These are phyloP conservation scores for Globisporangium middletonii DNA, from an alignment of 352 stramenopile genomes.

Conservation along the genomic window DNA sequence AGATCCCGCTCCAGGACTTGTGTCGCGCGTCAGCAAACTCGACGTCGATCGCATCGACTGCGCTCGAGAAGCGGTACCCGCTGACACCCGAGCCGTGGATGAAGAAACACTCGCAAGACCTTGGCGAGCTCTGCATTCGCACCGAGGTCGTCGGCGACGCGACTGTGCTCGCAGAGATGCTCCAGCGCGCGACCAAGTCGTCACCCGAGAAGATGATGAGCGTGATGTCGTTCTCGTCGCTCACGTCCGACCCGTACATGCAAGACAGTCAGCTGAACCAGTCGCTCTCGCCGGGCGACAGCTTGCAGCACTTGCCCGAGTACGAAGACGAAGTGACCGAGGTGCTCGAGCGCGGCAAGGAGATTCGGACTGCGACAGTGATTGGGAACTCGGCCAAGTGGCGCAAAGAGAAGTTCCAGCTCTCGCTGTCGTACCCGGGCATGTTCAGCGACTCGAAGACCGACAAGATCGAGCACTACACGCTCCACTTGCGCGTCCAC, in stretches of 20 bases:
- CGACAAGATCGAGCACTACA: constrained; percentile 25
- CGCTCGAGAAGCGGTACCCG: constrained; percentile 48
- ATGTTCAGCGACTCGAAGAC: constrained; percentile 42
- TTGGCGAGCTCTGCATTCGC: constrained; percentile 62
- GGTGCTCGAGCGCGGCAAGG: constrained; percentile 26
- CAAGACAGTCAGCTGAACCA: constrained; percentile 17
- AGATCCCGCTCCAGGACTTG: constrained; percentile 56
- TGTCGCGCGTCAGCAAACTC: constrained; percentile 45
- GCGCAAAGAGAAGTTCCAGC: constrained; percentile 55
- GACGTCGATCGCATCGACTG: constrained; percentile 44
- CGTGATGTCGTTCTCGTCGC: constrained; percentile 48
- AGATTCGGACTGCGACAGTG: constrained; percentile 35
- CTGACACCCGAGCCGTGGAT: constrained; percentile 67
- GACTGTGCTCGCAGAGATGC: constrained; percentile 45
- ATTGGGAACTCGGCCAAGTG: constrained; percentile 29
- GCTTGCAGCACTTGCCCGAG: constrained; percentile 7
- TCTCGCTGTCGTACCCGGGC: constrained; percentile 58
- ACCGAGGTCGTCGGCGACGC: constrained; percentile 59
- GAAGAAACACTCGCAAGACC: constrained; percentile 45
- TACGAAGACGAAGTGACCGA: constrained; percentile 47
- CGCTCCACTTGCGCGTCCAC: constrained; percentile 41
- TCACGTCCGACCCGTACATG: constrained; percentile 35
- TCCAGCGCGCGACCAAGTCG: constrained; percentile 27
- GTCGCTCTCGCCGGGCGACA: background rate
- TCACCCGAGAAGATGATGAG: constrained; percentile 45